Evolutionary conservation across 371 early-diverging fungal species (phyloP), one percentile per base, ranked within the genome.

Genomic region (Mortierella sp.): DNA sequence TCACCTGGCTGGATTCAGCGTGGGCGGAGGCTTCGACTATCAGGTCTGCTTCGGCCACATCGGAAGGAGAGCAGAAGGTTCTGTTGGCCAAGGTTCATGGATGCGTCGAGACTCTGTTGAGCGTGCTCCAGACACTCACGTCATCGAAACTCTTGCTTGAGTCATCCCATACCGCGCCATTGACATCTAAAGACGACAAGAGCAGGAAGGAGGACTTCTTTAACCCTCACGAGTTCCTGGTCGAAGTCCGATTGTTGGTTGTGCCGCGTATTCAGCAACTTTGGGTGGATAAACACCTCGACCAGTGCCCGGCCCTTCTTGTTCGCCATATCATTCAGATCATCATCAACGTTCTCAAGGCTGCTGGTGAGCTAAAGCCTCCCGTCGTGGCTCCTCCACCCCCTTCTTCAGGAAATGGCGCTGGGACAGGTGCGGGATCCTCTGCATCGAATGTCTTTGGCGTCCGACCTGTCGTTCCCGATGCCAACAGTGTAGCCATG

Each of bases 271-370:
- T 93, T 38, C 75, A 82, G 49, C 85, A 88, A 14, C 55, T 97
- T 24, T 94, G 93, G 93, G 68, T 83, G 46, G 89, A 89, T 38
- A 75, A 89, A 0, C 75, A 90, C 72, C 78, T 91, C 16, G 83
- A 83, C 32, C 72, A 90, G 48, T 90, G 88, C 54, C 90, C 93
- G 0, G 88, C 91, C 35, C 77, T 83, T 29, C 77, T 94, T 7
- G 83, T 93, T 24, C 91, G 91, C 70, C 80, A 88, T 12, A 74
- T 95, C 29, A 79, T 96, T 48, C 90, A 90, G 41, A 90, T 91
- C 32, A 82, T 96, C 24, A 84, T 89, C 44, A 92, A 94, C 71
- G 90, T 96, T n/a, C 81, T 96, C 80, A 95, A 94, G 77, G 95
- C 91, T 0, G 93, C 95, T 43, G 95, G 95, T 0, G 95, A 95